A percentile compares a stretch with the other conserved stretches of the same genome.
Evolutionary conservation across 2,329 filamentous ascomycete genomes (phyloP).

Genomic region (Emergomyces orientalis): DNA sequence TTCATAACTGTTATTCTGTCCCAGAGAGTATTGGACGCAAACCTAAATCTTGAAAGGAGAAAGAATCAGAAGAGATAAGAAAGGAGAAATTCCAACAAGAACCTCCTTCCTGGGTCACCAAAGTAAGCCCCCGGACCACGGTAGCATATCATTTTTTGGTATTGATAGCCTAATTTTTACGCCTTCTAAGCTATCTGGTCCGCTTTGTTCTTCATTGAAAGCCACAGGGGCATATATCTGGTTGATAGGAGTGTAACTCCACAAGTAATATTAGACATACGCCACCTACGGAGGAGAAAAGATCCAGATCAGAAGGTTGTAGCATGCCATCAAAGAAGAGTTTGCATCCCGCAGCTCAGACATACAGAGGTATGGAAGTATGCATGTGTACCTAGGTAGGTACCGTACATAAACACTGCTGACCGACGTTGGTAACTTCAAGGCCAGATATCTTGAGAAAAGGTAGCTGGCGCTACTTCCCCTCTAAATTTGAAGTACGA

Average conservation of each 20-base stretch:
- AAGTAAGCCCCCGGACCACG: neutral
- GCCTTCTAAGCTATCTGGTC: neutral
- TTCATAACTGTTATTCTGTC: neutral
- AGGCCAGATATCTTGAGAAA: too few species aligned
- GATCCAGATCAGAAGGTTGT: neutral
- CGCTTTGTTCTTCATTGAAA: slow-evolving; percentile 1
- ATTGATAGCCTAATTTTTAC: neutral
- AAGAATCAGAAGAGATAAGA: too few species aligned
- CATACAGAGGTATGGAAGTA: neutral
- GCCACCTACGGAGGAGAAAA: neutral
- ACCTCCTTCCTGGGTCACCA: neutral
- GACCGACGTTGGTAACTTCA: neutral
- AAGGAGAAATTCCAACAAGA: too few species aligned
- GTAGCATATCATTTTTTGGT: neutral
- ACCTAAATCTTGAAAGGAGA: too few species aligned
- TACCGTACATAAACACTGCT: neutral
- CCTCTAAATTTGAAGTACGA: too few species aligned
- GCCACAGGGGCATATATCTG: neutral
- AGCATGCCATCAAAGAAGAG: neutral
- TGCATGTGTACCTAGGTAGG: neutral
- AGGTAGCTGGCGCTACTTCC: too few species aligned
- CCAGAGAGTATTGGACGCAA: neutral
- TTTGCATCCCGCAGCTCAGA: neutral
- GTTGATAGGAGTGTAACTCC: neutral
- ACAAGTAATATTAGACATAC: neutral